phyloP scores from a whole-genome alignment of 352 stramenopile species.

The Phytophthora nicotianae region DNA sequence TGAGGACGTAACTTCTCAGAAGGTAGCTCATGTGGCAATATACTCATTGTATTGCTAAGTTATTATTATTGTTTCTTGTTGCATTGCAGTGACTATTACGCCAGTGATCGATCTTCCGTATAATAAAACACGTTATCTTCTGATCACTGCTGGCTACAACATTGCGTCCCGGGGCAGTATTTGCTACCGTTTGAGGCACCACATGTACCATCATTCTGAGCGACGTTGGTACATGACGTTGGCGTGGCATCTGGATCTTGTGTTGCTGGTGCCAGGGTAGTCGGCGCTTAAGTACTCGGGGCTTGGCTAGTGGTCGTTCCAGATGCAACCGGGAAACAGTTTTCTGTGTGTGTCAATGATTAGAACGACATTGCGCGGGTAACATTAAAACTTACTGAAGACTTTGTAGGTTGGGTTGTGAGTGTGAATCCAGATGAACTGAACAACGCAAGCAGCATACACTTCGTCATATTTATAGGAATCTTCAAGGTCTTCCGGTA shows the following conservation, averaged over 20 bases:
- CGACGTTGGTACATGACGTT: not conserved
- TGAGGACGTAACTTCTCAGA: not conserved
- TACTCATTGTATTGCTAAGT: not conserved
- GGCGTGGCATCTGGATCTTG: not conserved
- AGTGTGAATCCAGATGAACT: not conserved
- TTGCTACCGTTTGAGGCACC: not conserved
- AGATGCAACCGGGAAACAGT: not conserved
- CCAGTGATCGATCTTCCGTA: not conserved
- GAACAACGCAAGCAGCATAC: not conserved
- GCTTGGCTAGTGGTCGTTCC: not conserved
- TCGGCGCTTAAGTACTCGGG: not conserved
- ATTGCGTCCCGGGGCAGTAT: not conserved
- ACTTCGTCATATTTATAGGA: not conserved
- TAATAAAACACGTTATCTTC: conserved; percentile 12
- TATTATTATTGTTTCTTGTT: not conserved
- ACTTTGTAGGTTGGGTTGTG: not conserved
- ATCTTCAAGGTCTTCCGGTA: not conserved
- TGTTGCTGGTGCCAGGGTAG: not conserved
- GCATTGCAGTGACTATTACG: not conserved
- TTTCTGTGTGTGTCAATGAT: not conserved
- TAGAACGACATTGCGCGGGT: not conserved
- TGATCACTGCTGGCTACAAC: not conserved
- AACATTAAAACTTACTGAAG: not conserved
- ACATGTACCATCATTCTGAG: not conserved
- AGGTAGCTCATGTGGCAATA: not conserved